These are phyloP conservation scores for Xylaria nigripes DNA, from an alignment of 495 filamentous ascomycete genomes.

Conservation along the genomic window DNA sequence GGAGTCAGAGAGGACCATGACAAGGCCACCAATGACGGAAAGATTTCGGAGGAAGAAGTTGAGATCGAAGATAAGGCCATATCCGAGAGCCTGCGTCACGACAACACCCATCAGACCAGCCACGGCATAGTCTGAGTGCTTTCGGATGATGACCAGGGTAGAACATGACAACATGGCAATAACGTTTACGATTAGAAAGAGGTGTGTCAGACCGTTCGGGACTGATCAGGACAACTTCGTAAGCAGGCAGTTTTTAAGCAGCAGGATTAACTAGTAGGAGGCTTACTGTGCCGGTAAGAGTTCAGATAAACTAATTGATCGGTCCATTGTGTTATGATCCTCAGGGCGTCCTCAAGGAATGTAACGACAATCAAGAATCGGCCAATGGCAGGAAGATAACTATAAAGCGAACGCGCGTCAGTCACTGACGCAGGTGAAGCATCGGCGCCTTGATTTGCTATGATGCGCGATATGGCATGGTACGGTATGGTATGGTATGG, in stretches of 20 bases:
- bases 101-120: slow-evolving; percentile 84
- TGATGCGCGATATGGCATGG: background rate
- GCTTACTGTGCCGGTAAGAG: slow-evolving; percentile 85
- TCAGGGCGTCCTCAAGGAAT: slow-evolving; percentile 91
- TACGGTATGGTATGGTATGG: background rate
- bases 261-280: slow-evolving; percentile 15
- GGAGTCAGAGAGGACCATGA: slow-evolving; percentile 96
- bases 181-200: slow-evolving; percentile 88
- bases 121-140: slow-evolving; percentile 86
- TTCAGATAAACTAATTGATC: slow-evolving; percentile 91
- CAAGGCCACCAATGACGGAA: slow-evolving; percentile 88
- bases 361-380: slow-evolving; percentile 97
- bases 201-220: slow-evolving; percentile 79
- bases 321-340: slow-evolving; percentile 96
- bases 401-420: slow-evolving; percentile 34
- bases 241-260: slow-evolving; percentile 6
- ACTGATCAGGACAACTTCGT: slow-evolving; percentile 45
- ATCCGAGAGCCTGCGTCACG: slow-evolving; percentile 91
- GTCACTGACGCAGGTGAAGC: slow-evolving; percentile 3
- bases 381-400: slow-evolving; percentile 89
- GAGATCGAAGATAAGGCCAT: slow-evolving; percentile 96
- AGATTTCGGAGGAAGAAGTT: slow-evolving; percentile 99
- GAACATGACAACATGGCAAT: slow-evolving; percentile 81
- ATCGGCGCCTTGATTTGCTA: background rate
- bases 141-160: slow-evolving; percentile 78